Evolutionary conservation across 148 eudicot species (phyloP), one percentile per base, ranked within the genome.

Genomic region (Amaranthus hypochondriacus): DNA sequence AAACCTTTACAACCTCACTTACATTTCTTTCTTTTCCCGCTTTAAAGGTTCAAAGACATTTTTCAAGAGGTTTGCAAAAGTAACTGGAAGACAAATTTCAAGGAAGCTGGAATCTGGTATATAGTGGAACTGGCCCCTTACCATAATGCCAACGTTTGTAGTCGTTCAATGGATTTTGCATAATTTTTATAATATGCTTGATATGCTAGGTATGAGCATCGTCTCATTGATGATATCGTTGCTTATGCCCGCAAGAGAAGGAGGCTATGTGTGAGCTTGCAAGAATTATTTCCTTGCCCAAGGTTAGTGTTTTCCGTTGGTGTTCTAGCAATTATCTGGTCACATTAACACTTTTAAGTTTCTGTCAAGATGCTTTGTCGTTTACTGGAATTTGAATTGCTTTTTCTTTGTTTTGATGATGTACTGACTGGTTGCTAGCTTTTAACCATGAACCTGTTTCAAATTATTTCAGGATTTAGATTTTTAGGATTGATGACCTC

Each of bases 261-360:
- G 98, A 62, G 98, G 87, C 73, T 93, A 90, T 83, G 98, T 93
- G 42, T 91, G 98, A 96, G 98, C 98, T 59, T 93, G 98, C 92
- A 93, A 93, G 78, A 93, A 93, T 83, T 93, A 93, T 85, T 89
- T 93, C 77, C 79, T 93, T 58, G 96, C 98, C 21, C 98, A 90
- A 86, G 96, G 98, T 93, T 60, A 69, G 77, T 70, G 48, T 64
- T 10, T 56, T 5, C 3, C 48, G 21, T 44, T 46, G 3, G 18
- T 28, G 7, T 44, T 49, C 18, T 64, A 56, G 48, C 72, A 18
- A 43, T 73, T 61, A 5, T 50, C 28, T 43, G 14, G 5, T 71
- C 70, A 15, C 67, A 18, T 69, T 21, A 8, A 9, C 68, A 48
- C 65, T 10, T 62, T 28, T 47, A 53, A 44, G 63, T 48, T 13